A percentile compares a stretch with the other conserved stretches of the same genome.
phyloP scores from a whole-genome alignment of 2,329 filamentous ascomycete genomes.

The Neofusicoccum sp. region DNA sequence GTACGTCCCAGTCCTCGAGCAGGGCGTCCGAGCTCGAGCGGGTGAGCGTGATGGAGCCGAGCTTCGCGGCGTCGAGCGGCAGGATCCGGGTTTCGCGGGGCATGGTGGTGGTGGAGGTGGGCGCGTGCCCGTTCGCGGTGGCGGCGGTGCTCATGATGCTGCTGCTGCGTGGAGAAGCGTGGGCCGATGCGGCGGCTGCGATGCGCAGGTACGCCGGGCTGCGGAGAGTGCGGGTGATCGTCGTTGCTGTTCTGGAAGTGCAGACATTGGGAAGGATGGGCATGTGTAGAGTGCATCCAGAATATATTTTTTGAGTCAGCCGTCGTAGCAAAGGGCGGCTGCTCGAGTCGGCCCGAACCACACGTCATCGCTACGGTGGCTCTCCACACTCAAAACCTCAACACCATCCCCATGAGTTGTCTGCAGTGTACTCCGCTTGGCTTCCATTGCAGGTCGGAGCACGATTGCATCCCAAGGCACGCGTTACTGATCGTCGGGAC shows the following conservation, averaged over 20 bases:
- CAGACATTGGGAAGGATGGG: conserved; percentile 17
- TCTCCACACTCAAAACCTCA: not conserved
- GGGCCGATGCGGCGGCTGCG: not conserved
- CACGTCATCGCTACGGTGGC: not conserved
- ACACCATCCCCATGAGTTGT: too few relatives aligned
- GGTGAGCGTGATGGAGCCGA: conserved; percentile 37
- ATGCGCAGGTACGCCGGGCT: not conserved
- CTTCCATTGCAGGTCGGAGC: too few relatives aligned
- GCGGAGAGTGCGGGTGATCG: not conserved
- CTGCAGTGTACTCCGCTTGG: too few relatives aligned
- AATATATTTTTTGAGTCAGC: conserved; percentile 13
- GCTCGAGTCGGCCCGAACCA: not conserved
- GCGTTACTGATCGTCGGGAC: too few relatives aligned
- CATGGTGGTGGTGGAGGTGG: not conserved
- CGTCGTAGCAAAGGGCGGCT: not conserved
- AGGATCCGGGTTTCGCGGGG: conserved; percentile 36
- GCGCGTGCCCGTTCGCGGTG: not conserved
- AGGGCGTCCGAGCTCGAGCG: conserved; percentile 23
- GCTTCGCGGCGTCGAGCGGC: conserved; percentile 40
- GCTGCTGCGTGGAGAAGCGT: not conserved
- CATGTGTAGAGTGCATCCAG: conserved; percentile 9
- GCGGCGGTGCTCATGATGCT: not conserved
- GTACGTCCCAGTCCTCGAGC: conserved; percentile 32
- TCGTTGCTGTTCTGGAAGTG: not conserved
- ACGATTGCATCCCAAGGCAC: too few relatives aligned